Conservation (phyloP, 2,329 filamentous ascomycete genomes). For the Epichloe typhina region DNA sequence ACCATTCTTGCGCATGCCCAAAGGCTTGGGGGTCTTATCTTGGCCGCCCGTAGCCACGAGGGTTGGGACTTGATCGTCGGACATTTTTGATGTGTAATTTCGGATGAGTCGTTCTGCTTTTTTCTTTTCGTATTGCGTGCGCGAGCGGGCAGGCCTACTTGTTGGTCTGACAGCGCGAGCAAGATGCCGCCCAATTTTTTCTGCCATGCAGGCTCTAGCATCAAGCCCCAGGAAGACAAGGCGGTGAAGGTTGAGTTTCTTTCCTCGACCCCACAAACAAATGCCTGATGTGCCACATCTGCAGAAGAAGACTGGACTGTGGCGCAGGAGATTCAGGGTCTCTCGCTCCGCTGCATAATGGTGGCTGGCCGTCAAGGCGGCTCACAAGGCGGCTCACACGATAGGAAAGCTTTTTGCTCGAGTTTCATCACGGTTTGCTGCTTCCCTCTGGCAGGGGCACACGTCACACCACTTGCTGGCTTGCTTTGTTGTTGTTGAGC, state of each 20-base stretch:
- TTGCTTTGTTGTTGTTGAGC: not conserved
- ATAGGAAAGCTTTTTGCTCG: not conserved
- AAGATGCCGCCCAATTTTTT: not conserved
- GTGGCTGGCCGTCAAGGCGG: not conserved
- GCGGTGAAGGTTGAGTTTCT: not conserved
- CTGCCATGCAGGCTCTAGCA: not conserved
- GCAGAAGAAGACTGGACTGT: not conserved
- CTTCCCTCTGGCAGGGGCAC: not conserved
- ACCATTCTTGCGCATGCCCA: constrained; percentile 79
- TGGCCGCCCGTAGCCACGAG: constrained; percentile 9
- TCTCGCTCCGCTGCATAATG: not conserved
- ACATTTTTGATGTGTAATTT: not conserved
- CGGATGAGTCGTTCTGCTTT: not conserved
- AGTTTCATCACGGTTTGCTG: not conserved
- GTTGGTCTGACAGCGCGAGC: not conserved
- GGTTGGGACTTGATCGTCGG: constrained; percentile 1
- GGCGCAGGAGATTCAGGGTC: constrained; percentile 4
- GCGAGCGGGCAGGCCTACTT: not conserved
- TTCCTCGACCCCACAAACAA: not conserved
- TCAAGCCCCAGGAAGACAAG: not conserved
- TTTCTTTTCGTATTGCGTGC: not conserved
- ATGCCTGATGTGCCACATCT: not conserved
- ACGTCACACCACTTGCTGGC: not conserved
- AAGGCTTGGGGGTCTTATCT: constrained; percentile 25
- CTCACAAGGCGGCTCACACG: not conserved